Conservation (phyloP, 805 yeast genomes). For the Yarrowia sp. region DNA sequence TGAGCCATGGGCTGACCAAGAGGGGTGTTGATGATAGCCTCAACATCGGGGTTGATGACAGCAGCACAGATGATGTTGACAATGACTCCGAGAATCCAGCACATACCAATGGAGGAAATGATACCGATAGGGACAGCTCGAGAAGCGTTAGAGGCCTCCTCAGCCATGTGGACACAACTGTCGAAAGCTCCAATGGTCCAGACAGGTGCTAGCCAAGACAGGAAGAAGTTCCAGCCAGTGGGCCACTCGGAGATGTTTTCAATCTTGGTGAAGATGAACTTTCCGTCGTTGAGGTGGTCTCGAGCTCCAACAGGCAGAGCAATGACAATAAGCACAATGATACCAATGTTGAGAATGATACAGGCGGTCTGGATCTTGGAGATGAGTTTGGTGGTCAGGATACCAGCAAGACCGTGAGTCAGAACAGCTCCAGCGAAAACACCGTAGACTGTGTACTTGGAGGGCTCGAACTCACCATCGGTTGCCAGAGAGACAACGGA, state of each 20-base stretch:
- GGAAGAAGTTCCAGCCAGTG: slow-evolving; percentile 54
- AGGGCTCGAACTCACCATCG: slow-evolving; percentile 56
- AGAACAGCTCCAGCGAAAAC: slow-evolving; percentile 61
- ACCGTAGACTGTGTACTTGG: slow-evolving; percentile 58
- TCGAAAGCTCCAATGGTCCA: slow-evolving; percentile 79
- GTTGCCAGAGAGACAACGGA: slow-evolving; percentile 41
- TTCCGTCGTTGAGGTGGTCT: slow-evolving; percentile 47
- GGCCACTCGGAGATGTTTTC: slow-evolving; percentile 56
- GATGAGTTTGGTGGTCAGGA: slow-evolving; percentile 54
- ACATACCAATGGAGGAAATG: slow-evolving; percentile 54
- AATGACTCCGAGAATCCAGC: slow-evolving; percentile 59
- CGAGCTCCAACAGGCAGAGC: slow-evolving; percentile 33
- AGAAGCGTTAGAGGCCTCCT: slow-evolving; percentile 64
- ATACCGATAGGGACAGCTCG: slow-evolving; percentile 66
- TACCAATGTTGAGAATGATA: slow-evolving; percentile 51
- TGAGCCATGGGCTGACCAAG: slow-evolving; percentile 68
- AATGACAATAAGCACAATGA: slow-evolving; percentile 49
- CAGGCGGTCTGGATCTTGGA: slow-evolving; percentile 62
- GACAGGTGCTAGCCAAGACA: slow-evolving; percentile 62
- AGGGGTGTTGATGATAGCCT: slow-evolving; percentile 44
- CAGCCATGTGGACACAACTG: slow-evolving; percentile 69
- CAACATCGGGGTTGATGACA: slow-evolving; percentile 49
- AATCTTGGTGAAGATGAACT: slow-evolving; percentile 54
- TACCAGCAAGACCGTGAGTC: slow-evolving; percentile 52
- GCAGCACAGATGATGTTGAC: slow-evolving; percentile 55